Conservation (phyloP, 805 yeast genomes). For the Yarrowia deformans region DNA sequence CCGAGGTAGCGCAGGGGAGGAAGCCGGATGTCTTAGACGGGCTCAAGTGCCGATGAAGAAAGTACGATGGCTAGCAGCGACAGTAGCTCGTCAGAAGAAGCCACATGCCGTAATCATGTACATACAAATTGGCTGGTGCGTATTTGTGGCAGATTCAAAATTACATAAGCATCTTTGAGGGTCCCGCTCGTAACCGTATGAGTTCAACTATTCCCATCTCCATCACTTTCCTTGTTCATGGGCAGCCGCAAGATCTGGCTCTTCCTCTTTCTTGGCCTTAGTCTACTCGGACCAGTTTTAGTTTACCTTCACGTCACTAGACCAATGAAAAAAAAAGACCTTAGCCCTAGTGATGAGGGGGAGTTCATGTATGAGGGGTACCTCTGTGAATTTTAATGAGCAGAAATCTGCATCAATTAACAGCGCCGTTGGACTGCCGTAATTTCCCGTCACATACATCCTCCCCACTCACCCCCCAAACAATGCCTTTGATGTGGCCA, state of each 20-base stretch:
- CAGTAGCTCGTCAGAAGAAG: background rate
- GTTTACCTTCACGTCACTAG: slow-evolving; percentile 19
- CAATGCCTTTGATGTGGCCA: slow-evolving; percentile 11
- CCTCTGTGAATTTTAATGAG: too few relatives aligned
- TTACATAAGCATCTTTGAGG: background rate
- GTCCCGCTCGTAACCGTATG: too few relatives aligned
- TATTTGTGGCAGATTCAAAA: background rate
- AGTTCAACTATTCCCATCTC: background rate
- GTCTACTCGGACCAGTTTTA: slow-evolving; percentile 29
- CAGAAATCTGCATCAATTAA: too few relatives aligned
- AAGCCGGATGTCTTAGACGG: slow-evolving; percentile 2
- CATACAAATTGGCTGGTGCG: background rate
- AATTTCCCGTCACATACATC: background rate
- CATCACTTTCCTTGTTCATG: background rate
- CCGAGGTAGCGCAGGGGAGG: slow-evolving; percentile 8
- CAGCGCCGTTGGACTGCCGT: background rate
- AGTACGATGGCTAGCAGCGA: background rate
- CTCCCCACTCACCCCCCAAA: background rate
- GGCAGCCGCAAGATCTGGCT: background rate
- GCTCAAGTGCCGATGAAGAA: background rate
- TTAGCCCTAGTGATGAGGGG: background rate
- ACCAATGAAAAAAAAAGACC: background rate
- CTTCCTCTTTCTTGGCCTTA: background rate
- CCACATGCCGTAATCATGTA: slow-evolving; percentile 2
- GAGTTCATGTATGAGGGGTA: background rate